Percentiles rank a stretch among this genome's conserved stretches.
phyloP scores from a whole-genome alignment of 495 filamentous ascomycete genomes.

The Penicillium manginii region DNA sequence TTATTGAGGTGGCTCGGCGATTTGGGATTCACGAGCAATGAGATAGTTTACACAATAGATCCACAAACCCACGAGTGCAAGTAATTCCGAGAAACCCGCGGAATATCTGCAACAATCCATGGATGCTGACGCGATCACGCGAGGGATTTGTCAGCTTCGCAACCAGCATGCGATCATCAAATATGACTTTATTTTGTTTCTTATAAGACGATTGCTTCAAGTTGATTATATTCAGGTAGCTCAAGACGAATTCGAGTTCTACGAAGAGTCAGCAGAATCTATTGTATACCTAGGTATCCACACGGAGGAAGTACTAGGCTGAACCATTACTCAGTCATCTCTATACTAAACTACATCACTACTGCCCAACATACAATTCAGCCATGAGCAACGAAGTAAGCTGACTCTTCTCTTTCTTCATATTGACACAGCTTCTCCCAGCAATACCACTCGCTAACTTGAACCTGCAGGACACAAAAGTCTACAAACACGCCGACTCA shows the following conservation, averaged over 20 bases:
- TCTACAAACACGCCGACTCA: conserved; percentile 44
- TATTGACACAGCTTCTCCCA: not conserved
- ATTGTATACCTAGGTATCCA: too few species aligned
- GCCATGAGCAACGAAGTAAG: conserved; percentile 17
- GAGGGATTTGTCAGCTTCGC: conserved; percentile 17
- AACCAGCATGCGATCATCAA: not conserved
- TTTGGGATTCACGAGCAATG: conserved; percentile 28
- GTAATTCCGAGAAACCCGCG: not conserved
- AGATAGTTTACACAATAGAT: too few species aligned
- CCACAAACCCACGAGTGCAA: not conserved
- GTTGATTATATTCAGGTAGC: too few species aligned
- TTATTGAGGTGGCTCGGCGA: conserved; percentile 39
- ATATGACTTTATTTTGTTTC: not conserved
- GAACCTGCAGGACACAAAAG: conserved; percentile 21
- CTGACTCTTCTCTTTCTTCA: not conserved
- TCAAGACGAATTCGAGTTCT: too few species aligned
- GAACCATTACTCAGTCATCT: too few species aligned
- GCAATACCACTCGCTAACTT: not conserved
- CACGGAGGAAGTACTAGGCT: too few species aligned
- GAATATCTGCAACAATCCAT: not conserved
- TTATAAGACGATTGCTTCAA: too few species aligned
- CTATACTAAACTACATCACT: too few species aligned
- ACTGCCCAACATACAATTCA: not conserved
- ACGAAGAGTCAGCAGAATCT: too few species aligned
- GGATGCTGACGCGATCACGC: conserved; percentile 13